phyloP scores from a whole-genome alignment of 1,284 basidiomycete genomes.

The Albatrellus sp. region DNA sequence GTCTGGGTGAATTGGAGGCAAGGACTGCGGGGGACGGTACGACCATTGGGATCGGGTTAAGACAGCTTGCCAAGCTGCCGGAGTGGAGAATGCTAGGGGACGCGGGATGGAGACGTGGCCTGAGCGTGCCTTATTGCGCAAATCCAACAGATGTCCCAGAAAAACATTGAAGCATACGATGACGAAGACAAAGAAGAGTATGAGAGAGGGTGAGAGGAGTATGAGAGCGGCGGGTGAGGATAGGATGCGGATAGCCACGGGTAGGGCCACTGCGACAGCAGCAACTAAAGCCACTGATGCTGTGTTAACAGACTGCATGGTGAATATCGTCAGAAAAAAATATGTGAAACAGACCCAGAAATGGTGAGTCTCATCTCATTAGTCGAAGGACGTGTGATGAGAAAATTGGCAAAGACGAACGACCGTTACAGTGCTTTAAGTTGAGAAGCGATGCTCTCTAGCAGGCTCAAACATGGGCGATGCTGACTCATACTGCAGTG shows the following conservation, averaged over 20 bases:
- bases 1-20: constrained; percentile 47
- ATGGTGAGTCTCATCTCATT: not conserved
- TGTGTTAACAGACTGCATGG: constrained; percentile 18
- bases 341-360: not conserved
- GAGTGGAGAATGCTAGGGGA: constrained; percentile 74
- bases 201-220: constrained; percentile 46
- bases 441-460: too few species aligned
- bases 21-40: constrained; percentile 48
- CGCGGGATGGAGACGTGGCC: constrained; percentile 41
- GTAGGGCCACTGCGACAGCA: constrained; percentile 39
- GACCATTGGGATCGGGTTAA: constrained; percentile 79
- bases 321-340: constrained; percentile 14
- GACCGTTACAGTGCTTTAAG: too few species aligned
- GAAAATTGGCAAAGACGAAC: too few species aligned
- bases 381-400: too few species aligned
- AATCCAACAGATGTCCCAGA: constrained; percentile 45
- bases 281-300: constrained; percentile 40
- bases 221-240: constrained; percentile 56
- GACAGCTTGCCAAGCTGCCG: constrained; percentile 84
- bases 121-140: constrained; percentile 19
- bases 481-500: too few species aligned
- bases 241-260: constrained; percentile 36
- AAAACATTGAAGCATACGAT: constrained; percentile 43
- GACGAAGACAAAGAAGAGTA: constrained; percentile 33
- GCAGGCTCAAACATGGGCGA: too few species aligned